phyloP scores from a whole-genome alignment of 768 basidiomycete genomes.

The Lactarius hengduanensis region DNA sequence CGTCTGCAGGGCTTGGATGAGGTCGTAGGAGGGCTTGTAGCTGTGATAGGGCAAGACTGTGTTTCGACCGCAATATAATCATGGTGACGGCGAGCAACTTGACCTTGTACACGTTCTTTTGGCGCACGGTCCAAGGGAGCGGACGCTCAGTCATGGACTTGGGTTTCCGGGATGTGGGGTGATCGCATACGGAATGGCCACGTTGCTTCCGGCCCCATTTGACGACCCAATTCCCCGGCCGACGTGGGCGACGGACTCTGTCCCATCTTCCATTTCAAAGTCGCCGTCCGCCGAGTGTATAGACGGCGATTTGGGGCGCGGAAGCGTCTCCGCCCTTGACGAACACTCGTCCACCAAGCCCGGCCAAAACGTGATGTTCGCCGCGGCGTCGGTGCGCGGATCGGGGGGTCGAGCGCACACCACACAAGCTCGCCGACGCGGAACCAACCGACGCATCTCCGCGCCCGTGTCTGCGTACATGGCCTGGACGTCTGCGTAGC shows the following conservation, averaged over 20 bases:
- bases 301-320: conserved; percentile 29
- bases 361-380: conserved; percentile 70
- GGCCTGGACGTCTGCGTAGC: conserved; percentile 62
- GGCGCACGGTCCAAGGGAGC: conserved; percentile 57
- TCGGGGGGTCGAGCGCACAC: conserved; percentile 56
- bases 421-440: conserved; percentile 71
- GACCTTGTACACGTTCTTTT: conserved; percentile 64
- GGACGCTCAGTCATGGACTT: conserved; percentile 10
- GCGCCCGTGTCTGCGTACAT: conserved; percentile 46
- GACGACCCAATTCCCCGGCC: background rate
- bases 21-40: conserved; percentile 50
- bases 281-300: conserved; percentile 29
- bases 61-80: conserved; percentile 51
- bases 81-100: conserved; percentile 59
- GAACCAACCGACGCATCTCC: conserved; percentile 57
- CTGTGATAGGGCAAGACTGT: conserved; percentile 76
- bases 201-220: background rate
- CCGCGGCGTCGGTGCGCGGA: conserved; percentile 42
- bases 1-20: conserved; percentile 47
- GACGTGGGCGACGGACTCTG: conserved; percentile 3
- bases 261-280: conserved; percentile 29
- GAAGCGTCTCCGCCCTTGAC: conserved; percentile 46
- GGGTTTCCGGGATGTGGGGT: conserved; percentile 21
- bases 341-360: conserved; percentile 60
- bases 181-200: conserved; percentile 15